Evolutionary conservation across 257 asterid genomes (phyloP).

Genomic region (Scutellaria galericulata): DNA sequence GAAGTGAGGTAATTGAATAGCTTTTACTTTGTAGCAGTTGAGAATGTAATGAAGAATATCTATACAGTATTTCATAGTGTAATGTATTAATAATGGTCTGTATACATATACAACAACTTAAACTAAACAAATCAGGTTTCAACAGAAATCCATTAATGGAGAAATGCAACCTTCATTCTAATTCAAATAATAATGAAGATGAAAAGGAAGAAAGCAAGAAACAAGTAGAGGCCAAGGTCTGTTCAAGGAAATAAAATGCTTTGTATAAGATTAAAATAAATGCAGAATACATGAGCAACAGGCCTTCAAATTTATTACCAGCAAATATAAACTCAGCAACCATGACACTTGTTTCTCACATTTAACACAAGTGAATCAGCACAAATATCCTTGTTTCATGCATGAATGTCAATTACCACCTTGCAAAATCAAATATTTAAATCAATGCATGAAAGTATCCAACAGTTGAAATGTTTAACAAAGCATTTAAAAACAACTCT

Average conservation of each 20-base stretch:
- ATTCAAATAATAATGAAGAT: too few species aligned
- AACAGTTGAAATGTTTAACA: too few species aligned
- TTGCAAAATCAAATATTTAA: too few species aligned
- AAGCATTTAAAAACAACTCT: too few species aligned
- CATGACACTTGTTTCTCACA: too few species aligned
- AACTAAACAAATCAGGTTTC: neutral
- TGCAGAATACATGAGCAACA: slow-evolving; percentile 3
- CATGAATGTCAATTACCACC: too few species aligned
- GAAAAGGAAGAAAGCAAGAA: too few species aligned
- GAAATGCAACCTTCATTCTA: neutral
- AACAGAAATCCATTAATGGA: neutral
- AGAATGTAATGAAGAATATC: neutral
- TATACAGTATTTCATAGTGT: neutral
- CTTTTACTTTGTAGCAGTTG: neutral
- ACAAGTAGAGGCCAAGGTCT: too few species aligned
- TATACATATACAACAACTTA: neutral
- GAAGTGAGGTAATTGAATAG: slow-evolving; percentile 6
- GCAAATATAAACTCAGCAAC: neutral
- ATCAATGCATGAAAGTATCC: too few species aligned
- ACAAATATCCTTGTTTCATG: too few species aligned
- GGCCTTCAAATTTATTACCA: slow-evolving; percentile 1
- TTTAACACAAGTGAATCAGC: too few species aligned
- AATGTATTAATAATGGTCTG: neutral
- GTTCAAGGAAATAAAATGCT: too few species aligned
- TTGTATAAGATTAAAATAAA: neutral